phyloP scores from a whole-genome alignment of 2,329 filamentous ascomycete species.

The Torrubiellomyces zombiae region DNA sequence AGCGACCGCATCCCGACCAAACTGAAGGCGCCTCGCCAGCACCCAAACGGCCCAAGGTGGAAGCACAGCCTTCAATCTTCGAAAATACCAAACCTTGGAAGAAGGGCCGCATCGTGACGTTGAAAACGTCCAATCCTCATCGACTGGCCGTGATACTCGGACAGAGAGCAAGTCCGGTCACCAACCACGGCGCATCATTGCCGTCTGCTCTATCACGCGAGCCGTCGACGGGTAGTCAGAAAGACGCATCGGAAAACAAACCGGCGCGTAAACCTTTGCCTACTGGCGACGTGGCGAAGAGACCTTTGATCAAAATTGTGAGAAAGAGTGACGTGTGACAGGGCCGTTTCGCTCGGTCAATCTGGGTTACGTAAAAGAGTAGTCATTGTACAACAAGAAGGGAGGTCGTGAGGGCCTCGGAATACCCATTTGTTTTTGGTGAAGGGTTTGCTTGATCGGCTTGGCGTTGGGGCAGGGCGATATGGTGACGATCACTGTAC shows the following conservation, averaged over 20 bases:
- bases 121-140: constrained; percentile 17
- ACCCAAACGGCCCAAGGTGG: constrained; percentile 22
- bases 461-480: too few species aligned
- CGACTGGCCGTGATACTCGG: constrained; percentile 19
- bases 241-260: constrained; percentile 15
- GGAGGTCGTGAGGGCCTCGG: too few species aligned
- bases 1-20: constrained; percentile 21
- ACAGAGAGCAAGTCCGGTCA: constrained; percentile 7
- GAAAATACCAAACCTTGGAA: constrained; percentile 10
- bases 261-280: constrained; percentile 20
- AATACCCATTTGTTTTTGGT: too few species aligned
- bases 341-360: too few species aligned
- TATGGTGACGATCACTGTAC: too few species aligned
- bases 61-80: constrained; percentile 8
- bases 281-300: constrained; percentile 12
- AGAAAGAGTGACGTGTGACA: too few species aligned
- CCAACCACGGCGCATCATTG: constrained; percentile 14
- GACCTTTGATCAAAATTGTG: too few species aligned
- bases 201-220: constrained; percentile 15
- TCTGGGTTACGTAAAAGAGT: too few species aligned
- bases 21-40: constrained; percentile 17
- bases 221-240: constrained; percentile 8
- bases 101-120: constrained; percentile 19
- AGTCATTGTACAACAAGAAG: too few species aligned
- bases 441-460: too few species aligned